Conservation (phyloP, 176 grass and related monocot genomes). For the bread wheat (Triticum aestivum) region IWGSC_CS_RefSeq_v2.1 NC_057810.1:546176627-546177126, state of each 20-base stretch:
- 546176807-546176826: constrained; percentile 43
- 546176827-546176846: constrained; percentile 38
- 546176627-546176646: constrained; percentile 47
- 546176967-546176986: constrained; percentile 26
- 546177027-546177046: constrained; percentile 15
- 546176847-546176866: constrained; percentile 59
- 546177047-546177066: neutral
- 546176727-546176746: constrained; percentile 39
- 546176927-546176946: constrained; percentile 28
- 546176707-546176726: constrained; percentile 45
- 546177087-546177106: constrained; percentile 7
- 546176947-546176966: constrained; percentile 43
- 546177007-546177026: constrained; percentile 15
- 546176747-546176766: constrained; percentile 21
- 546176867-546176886: constrained; percentile 81
- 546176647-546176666: constrained; percentile 31
- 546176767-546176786: constrained; percentile 48
- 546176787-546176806: constrained; percentile 34
- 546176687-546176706: constrained; percentile 37
- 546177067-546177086: neutral
- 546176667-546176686: constrained; percentile 33
- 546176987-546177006: constrained; percentile 19
- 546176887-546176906: constrained; percentile 78
- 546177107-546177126: constrained; percentile 17
- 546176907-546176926: constrained; percentile 46